These are phyloP conservation scores for Pilobolus umbonatus DNA, from an alignment of 192 early-diverging fungal genomes.

Conservation along the genomic window DNA sequence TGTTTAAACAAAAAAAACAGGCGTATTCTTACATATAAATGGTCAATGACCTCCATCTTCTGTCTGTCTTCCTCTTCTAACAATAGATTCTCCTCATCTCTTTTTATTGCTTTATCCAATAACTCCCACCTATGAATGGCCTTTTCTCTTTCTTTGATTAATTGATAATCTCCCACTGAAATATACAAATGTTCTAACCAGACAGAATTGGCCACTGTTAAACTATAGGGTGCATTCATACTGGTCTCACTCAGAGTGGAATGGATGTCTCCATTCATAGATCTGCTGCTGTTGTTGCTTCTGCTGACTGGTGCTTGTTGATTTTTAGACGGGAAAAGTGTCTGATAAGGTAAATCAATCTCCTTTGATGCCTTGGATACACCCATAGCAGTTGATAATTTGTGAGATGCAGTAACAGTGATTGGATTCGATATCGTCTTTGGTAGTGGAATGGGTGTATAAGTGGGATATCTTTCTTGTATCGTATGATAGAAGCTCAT, in stretches of 20 bases:
- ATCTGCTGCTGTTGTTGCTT: constrained; percentile 1
- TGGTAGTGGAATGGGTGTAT: not conserved
- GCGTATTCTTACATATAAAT: constrained; percentile 7
- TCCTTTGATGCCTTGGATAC: constrained; percentile 6
- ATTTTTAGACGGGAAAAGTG: constrained; percentile 22
- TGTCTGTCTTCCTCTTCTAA: not conserved
- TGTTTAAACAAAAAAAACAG: not conserved
- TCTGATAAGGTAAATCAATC: constrained; percentile 17
- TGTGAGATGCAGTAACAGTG: constrained; percentile 7
- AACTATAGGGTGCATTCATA: constrained; percentile 39
- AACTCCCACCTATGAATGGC: constrained; percentile 14
- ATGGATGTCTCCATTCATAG: constrained; percentile 17
- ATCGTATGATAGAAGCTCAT: constrained; percentile 49
- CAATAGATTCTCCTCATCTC: not conserved
- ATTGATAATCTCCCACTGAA: constrained; percentile 39
- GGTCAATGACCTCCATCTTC: constrained; percentile 4
- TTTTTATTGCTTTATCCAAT: not conserved
- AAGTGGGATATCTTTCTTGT: constrained; percentile 12
- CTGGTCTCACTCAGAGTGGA: constrained; percentile 41
- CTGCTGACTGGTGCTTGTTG: not conserved
- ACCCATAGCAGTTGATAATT: constrained; percentile 19
- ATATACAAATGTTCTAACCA: constrained; percentile 48
- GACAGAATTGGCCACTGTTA: constrained; percentile 45
- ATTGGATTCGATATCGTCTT: not conserved
- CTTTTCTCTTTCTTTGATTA: constrained; percentile 41